These are phyloP conservation scores for Leccinum brunneo-olivaceum DNA, from an alignment of 1,284 basidiomycete genomes.

Conservation along the genomic window DNA sequence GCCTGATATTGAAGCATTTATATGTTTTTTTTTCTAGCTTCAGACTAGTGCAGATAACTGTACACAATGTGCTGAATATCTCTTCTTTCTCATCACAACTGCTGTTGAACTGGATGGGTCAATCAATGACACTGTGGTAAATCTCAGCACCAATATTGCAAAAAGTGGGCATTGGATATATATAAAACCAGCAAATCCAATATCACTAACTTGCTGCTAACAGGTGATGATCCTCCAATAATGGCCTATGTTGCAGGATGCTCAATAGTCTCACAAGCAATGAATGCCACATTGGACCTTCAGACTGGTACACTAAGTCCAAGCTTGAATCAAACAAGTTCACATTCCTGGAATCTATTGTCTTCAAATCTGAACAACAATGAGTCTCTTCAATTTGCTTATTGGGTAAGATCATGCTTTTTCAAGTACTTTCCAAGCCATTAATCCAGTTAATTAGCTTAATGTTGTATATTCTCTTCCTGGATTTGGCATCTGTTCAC, in stretches of 20 bases:
- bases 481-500: slow-evolving; percentile 1
- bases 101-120: slow-evolving; percentile 1
- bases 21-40: not conserved
- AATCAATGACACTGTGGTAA: not conserved
- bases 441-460: not conserved
- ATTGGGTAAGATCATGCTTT: not conserved
- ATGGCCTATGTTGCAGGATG: slow-evolving; percentile 2
- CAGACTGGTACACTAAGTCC: not conserved
- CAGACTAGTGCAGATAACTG: not conserved
- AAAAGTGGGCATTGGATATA: not conserved
- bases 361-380: not conserved
- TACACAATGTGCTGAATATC: not conserved
- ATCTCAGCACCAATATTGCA: slow-evolving; percentile 1
- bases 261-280: not conserved
- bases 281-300: not conserved
- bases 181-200: not conserved
- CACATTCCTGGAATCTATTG: slow-evolving; percentile 3
- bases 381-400: not conserved
- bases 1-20: not conserved
- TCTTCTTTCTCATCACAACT: slow-evolving; percentile 6
- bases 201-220: not conserved
- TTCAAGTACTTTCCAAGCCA: not conserved
- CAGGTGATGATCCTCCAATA: not conserved
- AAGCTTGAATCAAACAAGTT: not conserved
- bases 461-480: fast-evolving